Evolutionary conservation across 805 yeast genomes (phyloP).

Genomic region (Candida ortonii): DNA sequence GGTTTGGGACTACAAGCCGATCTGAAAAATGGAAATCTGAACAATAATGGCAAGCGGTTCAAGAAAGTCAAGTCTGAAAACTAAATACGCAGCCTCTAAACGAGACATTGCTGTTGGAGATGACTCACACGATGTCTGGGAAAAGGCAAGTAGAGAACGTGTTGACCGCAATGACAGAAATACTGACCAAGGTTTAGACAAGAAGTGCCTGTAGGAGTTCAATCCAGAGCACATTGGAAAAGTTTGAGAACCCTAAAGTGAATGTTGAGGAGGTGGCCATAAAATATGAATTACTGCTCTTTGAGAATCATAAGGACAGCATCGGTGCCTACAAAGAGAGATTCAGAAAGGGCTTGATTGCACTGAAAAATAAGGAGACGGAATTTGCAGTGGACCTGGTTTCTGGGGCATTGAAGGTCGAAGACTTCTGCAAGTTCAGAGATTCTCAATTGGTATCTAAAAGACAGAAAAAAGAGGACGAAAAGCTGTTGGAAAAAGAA

Average conservation of each 20-base stretch:
- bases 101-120: conserved; percentile 19
- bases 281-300: conserved; percentile 27
- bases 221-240: conserved; percentile 17
- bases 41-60: too few species aligned
- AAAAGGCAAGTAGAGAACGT: conserved; percentile 11
- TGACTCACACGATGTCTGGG: conserved; percentile 27
- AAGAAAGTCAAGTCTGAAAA: conserved; percentile 10
- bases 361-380: conserved; percentile 28
- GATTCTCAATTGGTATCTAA: conserved; percentile 27
- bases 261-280: conserved; percentile 11
- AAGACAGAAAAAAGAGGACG: conserved; percentile 28
- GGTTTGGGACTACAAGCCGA: too few species aligned
- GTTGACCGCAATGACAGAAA: background rate
- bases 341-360: conserved; percentile 33
- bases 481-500: conserved; percentile 30
- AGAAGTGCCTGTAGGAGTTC: conserved; percentile 26
- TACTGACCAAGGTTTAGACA: conserved; percentile 15
- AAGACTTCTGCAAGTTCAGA: conserved; percentile 23
- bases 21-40: too few species aligned
- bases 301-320: conserved; percentile 12
- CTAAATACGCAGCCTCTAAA: background rate
- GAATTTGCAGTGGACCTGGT: conserved; percentile 23
- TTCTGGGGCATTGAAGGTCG: conserved; percentile 16
- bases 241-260: conserved; percentile 1
- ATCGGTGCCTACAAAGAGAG: conserved; percentile 24